These are phyloP conservation scores for Penicillium cataractarum DNA, from an alignment of 495 filamentous ascomycete species.

Conservation along the genomic window DNA sequence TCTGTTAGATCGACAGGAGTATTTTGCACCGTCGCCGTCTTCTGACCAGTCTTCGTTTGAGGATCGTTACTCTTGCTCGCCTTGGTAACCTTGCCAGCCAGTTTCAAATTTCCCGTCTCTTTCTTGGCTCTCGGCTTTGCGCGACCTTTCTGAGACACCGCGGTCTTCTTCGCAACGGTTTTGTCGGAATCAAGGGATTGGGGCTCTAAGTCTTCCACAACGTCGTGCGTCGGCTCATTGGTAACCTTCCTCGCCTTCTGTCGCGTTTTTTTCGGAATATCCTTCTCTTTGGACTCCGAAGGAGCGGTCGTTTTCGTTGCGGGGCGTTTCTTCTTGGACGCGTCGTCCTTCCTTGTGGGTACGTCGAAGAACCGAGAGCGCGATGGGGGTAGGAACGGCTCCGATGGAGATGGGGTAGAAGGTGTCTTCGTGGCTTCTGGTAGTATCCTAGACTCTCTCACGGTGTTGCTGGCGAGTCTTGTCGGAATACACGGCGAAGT, in stretches of 20 bases:
- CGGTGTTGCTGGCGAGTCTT: conserved; percentile 13
- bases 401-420: conserved; percentile 40
- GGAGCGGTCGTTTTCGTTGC: conserved; percentile 14
- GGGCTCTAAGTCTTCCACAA: not conserved
- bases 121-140: conserved; percentile 17
- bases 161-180: conserved; percentile 23
- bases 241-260: conserved; percentile 24
- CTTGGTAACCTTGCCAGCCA: conserved; percentile 43
- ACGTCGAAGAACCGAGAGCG: conserved; percentile 37
- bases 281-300: conserved; percentile 5
- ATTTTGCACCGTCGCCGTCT: not conserved
- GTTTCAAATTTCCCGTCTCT: conserved; percentile 36
- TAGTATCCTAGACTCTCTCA: conserved; percentile 17
- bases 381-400: conserved; percentile 31
- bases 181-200: conserved; percentile 15
- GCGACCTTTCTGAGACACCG: conserved; percentile 23
- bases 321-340: conserved; percentile 15
- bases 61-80: conserved; percentile 20
- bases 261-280: conserved; percentile 19
- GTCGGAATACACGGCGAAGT: conserved; percentile 25
- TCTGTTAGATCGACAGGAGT: not conserved
- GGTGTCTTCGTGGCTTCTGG: conserved; percentile 35
- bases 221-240: conserved; percentile 11
- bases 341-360: conserved; percentile 10
- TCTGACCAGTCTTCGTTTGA: conserved; percentile 21